Percentiles rank a stretch among this genome's conserved stretches.
phyloP scores from a whole-genome alignment of 306 rosid genomes.

The Cajanus cajan region DNA sequence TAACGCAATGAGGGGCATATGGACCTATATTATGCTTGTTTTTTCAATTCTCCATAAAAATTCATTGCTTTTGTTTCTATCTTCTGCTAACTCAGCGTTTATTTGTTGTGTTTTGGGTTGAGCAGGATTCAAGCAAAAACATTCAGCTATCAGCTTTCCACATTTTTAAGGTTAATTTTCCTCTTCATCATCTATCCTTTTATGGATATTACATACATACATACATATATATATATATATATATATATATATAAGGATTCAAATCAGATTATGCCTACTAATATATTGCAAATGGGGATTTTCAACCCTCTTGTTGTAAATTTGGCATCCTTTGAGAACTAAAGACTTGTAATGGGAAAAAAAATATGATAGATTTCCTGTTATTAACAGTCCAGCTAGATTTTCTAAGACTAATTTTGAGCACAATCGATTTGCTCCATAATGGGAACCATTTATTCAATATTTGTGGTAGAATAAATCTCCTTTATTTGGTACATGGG shows the following conservation, averaged over 20 bases:
- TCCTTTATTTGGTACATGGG: background rate
- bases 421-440: background rate
- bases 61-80: slow-evolving; percentile 21
- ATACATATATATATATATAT: no score
- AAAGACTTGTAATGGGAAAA: background rate
- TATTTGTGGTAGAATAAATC: background rate
- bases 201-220: no score
- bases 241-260: background rate
- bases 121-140: slow-evolving; percentile 95
- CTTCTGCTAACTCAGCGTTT: slow-evolving; percentile 20
- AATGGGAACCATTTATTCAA: background rate
- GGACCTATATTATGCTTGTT: background rate
- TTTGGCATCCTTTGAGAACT: background rate
- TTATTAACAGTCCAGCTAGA: background rate
- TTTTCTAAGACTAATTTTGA: background rate
- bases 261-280: background rate
- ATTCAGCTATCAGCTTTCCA: slow-evolving; percentile 92
- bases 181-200: slow-evolving; percentile 1
- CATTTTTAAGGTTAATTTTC: slow-evolving; percentile 82
- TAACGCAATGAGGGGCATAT: background rate
- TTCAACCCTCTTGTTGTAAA: background rate
- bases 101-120: slow-evolving; percentile 22
- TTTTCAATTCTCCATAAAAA: slow-evolving; percentile 4
- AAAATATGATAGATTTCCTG: slow-evolving; percentile 2
- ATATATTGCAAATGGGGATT: background rate